Evolutionary conservation across 1,139 yeast species (phyloP), one percentile per base, ranked within the genome.

Genomic region (Hanseniaspora uvarum): DNA sequence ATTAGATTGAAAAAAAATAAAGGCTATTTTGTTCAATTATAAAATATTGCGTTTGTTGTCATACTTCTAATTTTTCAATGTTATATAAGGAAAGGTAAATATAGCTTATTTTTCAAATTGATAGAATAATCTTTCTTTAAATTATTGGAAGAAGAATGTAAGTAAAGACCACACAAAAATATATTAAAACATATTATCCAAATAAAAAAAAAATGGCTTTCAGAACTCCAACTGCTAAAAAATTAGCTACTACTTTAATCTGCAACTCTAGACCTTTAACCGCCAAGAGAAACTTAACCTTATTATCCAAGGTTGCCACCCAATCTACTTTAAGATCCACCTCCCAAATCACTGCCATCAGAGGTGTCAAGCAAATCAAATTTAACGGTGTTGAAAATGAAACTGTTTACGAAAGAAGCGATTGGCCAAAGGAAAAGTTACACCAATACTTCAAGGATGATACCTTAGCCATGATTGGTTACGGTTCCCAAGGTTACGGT

Each of bases 401-500:
- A 77, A 74, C 83, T 65, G 98, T 92, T 63, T 92, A 92, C 79
- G 97, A 92, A 79, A 87, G 98, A 76, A 83, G 87, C 65, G 98
- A 92, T 85, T 92, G 98, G 98, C 98, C 98, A 75, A 80, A 84
- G 72, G 98, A 92, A 77, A 92, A 85, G 78, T 79, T 92, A 68
- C 79, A 83, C 63, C 94, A 88, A 68, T 92, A 88, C 81, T 92
- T 92, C 87, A 89, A 92, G 81, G 77, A 89, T 74, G 98, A 92
- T 73, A 92, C 98, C 60, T 77, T 92, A 69, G 97, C 98, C 64
- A 77, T 92, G 70, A 89, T 92, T 65, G 98, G 98, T 75, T 92
- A 92, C 81, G 98, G 98, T 70, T 92, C 98, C 64, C 98, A 92
- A 79, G 98, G 98, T 76, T 92, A 92, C 79, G 98, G 98, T 71